Percentiles rank a stretch among this genome's conserved stretches.
phyloP scores from a whole-genome alignment of 768 basidiomycete genomes.

The Albatrellus ellisii region DNA sequence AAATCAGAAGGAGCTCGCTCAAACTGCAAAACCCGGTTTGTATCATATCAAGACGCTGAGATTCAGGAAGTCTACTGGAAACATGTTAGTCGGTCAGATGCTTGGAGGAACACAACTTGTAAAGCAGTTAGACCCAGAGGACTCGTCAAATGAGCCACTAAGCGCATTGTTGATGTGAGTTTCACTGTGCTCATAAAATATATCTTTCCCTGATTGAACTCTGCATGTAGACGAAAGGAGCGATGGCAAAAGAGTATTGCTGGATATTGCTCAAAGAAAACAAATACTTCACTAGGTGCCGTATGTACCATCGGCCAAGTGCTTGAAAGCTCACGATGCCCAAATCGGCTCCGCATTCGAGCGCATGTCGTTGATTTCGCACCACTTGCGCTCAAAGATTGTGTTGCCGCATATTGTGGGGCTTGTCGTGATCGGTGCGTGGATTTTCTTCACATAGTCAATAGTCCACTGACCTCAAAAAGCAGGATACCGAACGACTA shows the following conservation, averaged over 20 bases:
- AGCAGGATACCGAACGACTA: slow-evolving; percentile 3
- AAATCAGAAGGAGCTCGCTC: slow-evolving; percentile 10
- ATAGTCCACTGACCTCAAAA: not conserved
- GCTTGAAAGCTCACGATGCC: slow-evolving; percentile 1
- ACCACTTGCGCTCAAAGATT: slow-evolving; percentile 8
- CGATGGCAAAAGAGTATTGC: slow-evolving; percentile 1
- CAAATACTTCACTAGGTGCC: not conserved
- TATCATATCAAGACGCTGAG: slow-evolving; percentile 11
- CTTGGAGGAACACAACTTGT: slow-evolving; percentile 13
- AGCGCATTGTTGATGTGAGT: slow-evolving; percentile 6
- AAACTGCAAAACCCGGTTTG: slow-evolving; percentile 4
- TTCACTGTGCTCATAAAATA: not conserved
- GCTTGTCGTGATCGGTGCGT: slow-evolving; percentile 7
- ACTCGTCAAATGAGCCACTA: slow-evolving; percentile 7
- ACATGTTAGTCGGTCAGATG: slow-evolving; percentile 5
- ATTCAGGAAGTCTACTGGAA: slow-evolving; percentile 3
- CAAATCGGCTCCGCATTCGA: slow-evolving; percentile 7
- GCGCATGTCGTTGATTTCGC: slow-evolving; percentile 10
- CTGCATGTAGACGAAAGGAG: slow-evolving; percentile 4
- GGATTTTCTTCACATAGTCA: not conserved
- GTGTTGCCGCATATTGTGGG: slow-evolving; percentile 6
- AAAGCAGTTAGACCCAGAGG: slow-evolving; percentile 6
- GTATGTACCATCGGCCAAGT: slow-evolving; percentile 5
- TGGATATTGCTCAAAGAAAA: not conserved
- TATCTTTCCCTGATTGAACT: not conserved